Evolutionary conservation across 2,329 filamentous ascomycete species (phyloP).

Genomic region (Penicillium sp.): DNA sequence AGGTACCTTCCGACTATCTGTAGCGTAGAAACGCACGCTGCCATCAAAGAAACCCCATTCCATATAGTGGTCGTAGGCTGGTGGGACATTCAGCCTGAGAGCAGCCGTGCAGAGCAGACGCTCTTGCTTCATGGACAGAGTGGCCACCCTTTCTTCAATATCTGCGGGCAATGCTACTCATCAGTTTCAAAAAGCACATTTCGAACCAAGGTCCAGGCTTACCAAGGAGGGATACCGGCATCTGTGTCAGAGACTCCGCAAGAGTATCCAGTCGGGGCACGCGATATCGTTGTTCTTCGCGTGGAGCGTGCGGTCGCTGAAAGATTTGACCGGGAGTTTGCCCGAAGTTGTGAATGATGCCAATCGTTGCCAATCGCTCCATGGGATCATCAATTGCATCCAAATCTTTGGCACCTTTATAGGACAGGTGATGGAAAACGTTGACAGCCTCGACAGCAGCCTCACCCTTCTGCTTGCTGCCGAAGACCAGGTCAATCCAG

Average conservation of each 20-base stretch:
- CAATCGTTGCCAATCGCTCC: slow-evolving; percentile 82
- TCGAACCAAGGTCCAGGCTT: slow-evolving; percentile 21
- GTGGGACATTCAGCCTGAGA: slow-evolving; percentile 82
- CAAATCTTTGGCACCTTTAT: slow-evolving; percentile 87
- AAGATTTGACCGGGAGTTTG: slow-evolving; percentile 97
- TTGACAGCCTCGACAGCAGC: slow-evolving; percentile 88
- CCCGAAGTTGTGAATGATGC: slow-evolving; percentile 97
- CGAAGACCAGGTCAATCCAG: slow-evolving; percentile 97
- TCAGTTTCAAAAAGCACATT: no score
- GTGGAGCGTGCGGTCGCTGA: slow-evolving; percentile 70
- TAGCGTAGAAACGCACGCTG: slow-evolving; percentile 84
- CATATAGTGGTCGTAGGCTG: slow-evolving; percentile 81
- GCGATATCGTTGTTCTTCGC: slow-evolving; percentile 65
- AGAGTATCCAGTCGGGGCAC: slow-evolving; percentile 72
- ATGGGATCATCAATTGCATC: slow-evolving; percentile 86
- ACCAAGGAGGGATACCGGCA: slow-evolving; percentile 75
- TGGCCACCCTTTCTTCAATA: slow-evolving; percentile 74
- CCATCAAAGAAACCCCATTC: slow-evolving; percentile 96
- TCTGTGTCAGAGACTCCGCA: slow-evolving; percentile 70
- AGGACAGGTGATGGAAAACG: slow-evolving; percentile 93
- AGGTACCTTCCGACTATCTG: slow-evolving; percentile 70
- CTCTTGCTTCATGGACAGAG: slow-evolving; percentile 74
- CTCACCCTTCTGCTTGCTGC: slow-evolving; percentile 88
- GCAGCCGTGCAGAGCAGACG: slow-evolving; percentile 78
- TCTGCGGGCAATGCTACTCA: slow-evolving; percentile 31